Conservation (phyloP, 176 grass and related monocot genomes). For the Lolium perenne region DNA sequence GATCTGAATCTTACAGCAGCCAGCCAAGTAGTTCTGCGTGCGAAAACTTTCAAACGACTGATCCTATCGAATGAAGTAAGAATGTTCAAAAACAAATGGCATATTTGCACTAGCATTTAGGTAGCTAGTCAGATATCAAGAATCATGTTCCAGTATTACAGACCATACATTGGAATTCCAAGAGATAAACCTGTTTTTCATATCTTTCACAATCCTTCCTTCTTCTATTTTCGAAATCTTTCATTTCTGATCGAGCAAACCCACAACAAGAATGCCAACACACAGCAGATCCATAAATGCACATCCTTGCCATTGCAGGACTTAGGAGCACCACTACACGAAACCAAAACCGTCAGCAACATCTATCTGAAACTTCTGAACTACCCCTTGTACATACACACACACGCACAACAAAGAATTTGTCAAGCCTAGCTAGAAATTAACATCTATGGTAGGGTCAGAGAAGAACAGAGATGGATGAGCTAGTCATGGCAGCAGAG, state of each 20-base stretch:
- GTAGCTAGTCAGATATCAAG: too few relatives aligned
- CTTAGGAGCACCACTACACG: constrained; percentile 36
- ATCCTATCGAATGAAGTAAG: too few relatives aligned
- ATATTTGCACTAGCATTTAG: neutral
- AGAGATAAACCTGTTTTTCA: neutral
- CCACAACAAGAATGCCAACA: neutral
- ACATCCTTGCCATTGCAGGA: constrained; percentile 57
- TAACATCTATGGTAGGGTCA: too few relatives aligned
- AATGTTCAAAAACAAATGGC: too few relatives aligned
- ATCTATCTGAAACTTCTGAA: constrained; percentile 28
- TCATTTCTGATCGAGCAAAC: constrained; percentile 7
- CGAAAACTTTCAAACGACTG: too few relatives aligned
- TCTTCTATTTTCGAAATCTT: constrained; percentile 4
- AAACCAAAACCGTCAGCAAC: constrained; percentile 11
- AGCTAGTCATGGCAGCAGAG: constrained; percentile 70
- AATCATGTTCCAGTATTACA: neutral
- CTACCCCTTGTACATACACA: constrained; percentile 36
- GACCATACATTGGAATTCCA: neutral
- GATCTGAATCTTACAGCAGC: too few relatives aligned
- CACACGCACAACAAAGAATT: constrained; percentile 36
- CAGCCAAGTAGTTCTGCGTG: too few relatives aligned
- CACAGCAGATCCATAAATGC: neutral
- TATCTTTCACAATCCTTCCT: neutral
- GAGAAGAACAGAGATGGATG: neutral
- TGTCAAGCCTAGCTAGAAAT: constrained; percentile 30